These are phyloP conservation scores for Sisymbrium altissimum DNA, from an alignment of 345 rosid genomes.

Conservation along the genomic window DNA sequence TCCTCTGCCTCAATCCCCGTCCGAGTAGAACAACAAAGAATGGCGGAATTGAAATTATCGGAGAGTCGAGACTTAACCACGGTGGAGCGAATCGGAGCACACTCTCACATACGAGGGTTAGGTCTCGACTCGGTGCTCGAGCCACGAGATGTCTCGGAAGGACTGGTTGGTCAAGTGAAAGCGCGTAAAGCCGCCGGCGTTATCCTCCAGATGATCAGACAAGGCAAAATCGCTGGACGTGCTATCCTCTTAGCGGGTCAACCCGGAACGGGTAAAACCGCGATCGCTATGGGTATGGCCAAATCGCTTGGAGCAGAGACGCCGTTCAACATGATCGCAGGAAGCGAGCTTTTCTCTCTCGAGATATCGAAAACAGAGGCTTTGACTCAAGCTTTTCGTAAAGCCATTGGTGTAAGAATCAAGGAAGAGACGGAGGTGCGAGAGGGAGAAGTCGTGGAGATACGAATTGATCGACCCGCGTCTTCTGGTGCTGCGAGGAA, in stretches of 20 bases:
- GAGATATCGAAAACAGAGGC: constrained; percentile 95
- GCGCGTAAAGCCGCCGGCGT: constrained; percentile 92
- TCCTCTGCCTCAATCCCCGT: neutral
- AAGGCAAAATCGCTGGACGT: constrained; percentile 79
- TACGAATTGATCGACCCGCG: constrained; percentile 73
- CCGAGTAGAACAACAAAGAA: too few species aligned
- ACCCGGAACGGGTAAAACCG: constrained; percentile 57
- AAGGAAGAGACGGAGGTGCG: constrained; percentile 84
- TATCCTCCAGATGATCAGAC: constrained; percentile 84
- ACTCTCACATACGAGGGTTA: constrained; percentile 85
- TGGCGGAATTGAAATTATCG: neutral
- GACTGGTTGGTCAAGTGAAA: constrained; percentile 73
- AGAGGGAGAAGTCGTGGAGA: constrained; percentile 92
- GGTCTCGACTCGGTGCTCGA: constrained; percentile 87
- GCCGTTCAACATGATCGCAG: constrained; percentile 85
- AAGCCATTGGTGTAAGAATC: constrained; percentile 78
- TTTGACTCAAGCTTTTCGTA: constrained; percentile 75
- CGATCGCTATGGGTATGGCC: constrained; percentile 99
- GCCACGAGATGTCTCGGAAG: constrained; percentile 55
- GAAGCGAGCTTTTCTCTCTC: constrained; percentile 76
- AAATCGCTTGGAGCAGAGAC: constrained; percentile 87
- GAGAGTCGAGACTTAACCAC: constrained; percentile 58
- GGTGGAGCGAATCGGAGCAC: constrained; percentile 88
- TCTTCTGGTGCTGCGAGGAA: constrained; percentile 37
- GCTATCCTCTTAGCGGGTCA: constrained; percentile 82